Conservation (phyloP, 1,284 basidiomycete species). For the Phenoliferia sp. region DNA sequence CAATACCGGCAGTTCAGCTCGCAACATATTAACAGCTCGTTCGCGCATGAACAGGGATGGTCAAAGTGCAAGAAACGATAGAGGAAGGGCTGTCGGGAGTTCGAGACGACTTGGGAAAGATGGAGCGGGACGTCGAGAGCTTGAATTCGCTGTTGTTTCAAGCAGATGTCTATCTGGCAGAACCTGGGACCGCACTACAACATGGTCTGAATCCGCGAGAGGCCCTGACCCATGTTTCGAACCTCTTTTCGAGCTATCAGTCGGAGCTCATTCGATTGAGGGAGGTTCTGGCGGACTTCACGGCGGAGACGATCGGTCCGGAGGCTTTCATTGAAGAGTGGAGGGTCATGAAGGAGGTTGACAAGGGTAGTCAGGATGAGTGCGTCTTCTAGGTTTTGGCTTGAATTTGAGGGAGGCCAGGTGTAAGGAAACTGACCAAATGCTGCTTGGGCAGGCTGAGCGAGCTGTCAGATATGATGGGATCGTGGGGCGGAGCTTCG, state of each 20-base stretch:
- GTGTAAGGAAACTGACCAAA: neutral
- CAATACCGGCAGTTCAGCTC: too few relatives aligned
- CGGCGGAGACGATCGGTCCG: slow-evolving; percentile 22
- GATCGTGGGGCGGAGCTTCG: slow-evolving; percentile 20
- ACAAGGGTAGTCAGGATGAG: slow-evolving; percentile 29
- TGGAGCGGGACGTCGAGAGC: slow-evolving; percentile 28
- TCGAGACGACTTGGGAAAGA: slow-evolving; percentile 22
- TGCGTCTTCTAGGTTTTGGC: slow-evolving; percentile 9
- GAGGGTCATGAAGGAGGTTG: slow-evolving; percentile 33
- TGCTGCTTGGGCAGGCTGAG: neutral
- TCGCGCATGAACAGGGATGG: slow-evolving; percentile 3
- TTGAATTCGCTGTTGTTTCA: slow-evolving; percentile 26
- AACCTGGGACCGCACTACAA: slow-evolving; percentile 18
- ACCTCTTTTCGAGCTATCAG: slow-evolving; percentile 26
- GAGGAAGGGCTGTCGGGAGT: slow-evolving; percentile 23
- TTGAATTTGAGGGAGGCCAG: neutral
- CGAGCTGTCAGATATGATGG: slow-evolving; percentile 31
- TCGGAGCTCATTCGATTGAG: slow-evolving; percentile 27
- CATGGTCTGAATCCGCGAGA: slow-evolving; percentile 30
- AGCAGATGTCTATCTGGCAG: slow-evolving; percentile 27
- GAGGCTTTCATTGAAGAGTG: slow-evolving; percentile 30
- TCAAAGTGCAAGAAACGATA: slow-evolving; percentile 28
- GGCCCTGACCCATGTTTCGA: slow-evolving; percentile 25
- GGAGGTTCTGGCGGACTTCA: slow-evolving; percentile 31
- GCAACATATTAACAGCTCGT: neutral